A percentile compares a stretch with the other conserved stretches of the same genome.
Conservation (phyloP, 2,329 filamentous ascomycete species). For the Apiospora phragmitis region DNA sequence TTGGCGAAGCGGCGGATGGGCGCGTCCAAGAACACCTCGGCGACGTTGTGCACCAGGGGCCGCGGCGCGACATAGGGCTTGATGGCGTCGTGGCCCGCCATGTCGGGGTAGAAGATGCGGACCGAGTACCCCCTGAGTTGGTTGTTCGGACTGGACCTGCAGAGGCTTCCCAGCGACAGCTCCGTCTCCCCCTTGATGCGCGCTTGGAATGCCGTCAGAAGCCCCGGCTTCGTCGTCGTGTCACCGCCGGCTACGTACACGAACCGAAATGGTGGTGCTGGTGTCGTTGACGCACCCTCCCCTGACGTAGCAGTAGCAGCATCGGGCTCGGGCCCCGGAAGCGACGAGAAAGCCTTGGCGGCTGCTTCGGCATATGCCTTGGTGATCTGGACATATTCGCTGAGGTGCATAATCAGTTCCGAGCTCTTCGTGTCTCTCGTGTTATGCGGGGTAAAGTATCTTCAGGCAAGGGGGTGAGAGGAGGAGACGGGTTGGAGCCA, state of each 20-base stretch:
- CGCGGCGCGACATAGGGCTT: conserved; percentile 40
- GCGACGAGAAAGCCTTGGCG: conserved; percentile 55
- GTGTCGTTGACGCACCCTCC: background rate
- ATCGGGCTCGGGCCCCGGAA: background rate
- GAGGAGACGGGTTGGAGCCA: background rate
- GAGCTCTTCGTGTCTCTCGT: background rate
- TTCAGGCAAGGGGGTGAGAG: no score
- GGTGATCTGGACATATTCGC: conserved; percentile 68
- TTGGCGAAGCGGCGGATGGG: background rate
- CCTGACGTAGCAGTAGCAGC: background rate
- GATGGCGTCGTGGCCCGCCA: conserved; percentile 39
- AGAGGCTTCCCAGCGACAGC: conserved; percentile 46
- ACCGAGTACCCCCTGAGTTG: conserved; percentile 55
- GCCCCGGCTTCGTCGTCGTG: conserved; percentile 56
- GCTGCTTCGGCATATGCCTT: conserved; percentile 65
- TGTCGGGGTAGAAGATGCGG: conserved; percentile 62
- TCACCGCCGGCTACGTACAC: conserved; percentile 69
- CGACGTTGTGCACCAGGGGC: conserved; percentile 19
- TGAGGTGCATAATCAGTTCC: conserved; percentile 19
- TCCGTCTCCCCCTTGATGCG: conserved; percentile 70
- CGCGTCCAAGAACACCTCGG: background rate
- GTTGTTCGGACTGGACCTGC: conserved; percentile 34
- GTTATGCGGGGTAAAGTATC: background rate
- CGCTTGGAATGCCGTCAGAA: conserved; percentile 59
- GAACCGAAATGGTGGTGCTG: conserved; percentile 60